These are phyloP conservation scores for Calonectria pteridis DNA, from an alignment of 2,329 filamentous ascomycete species.

Conservation along the genomic window DNA sequence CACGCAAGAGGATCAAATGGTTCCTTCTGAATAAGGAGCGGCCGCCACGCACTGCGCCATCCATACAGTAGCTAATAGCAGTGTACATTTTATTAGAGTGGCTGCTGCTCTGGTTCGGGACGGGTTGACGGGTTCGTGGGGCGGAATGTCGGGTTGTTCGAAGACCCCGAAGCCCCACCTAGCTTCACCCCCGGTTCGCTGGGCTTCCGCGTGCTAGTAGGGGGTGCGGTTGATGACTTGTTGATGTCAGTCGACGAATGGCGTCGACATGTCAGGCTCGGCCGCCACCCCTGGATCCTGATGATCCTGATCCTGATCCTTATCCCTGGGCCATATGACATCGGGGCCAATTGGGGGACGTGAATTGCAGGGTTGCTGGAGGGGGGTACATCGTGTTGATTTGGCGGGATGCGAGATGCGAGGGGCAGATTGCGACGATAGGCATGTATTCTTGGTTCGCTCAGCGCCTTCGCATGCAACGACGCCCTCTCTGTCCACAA, in stretches of 20 bases:
- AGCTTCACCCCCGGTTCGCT: constrained; percentile 13
- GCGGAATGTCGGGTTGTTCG: constrained; percentile 48
- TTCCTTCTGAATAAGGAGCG: constrained; percentile 1
- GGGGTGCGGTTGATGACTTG: background rate
- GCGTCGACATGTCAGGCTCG: background rate
- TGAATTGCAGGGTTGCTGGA: background rate
- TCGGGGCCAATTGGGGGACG: constrained; percentile 19
- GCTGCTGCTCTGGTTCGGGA: constrained; percentile 15
- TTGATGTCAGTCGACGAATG: background rate
- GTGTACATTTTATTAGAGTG: constrained; percentile 5
- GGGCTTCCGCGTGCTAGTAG: background rate
- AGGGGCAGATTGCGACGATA: background rate
- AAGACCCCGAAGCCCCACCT: constrained; percentile 46
- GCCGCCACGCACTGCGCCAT: constrained; percentile 11
- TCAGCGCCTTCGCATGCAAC: background rate
- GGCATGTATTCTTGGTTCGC: background rate
- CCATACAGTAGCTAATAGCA: background rate
- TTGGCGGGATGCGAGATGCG: background rate
- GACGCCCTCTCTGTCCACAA: background rate
- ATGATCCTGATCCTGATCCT: constrained; percentile 10
- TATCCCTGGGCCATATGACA: constrained; percentile 5
- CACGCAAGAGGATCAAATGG: background rate
- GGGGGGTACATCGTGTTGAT: background rate
- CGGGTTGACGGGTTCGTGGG: constrained; percentile 26
- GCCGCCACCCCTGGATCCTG: background rate